Percentiles rank a stretch among this genome's conserved stretches.
Evolutionary conservation across 1,284 basidiomycete species (phyloP).

Genomic region (Fomitopsis pinicola): DNA sequence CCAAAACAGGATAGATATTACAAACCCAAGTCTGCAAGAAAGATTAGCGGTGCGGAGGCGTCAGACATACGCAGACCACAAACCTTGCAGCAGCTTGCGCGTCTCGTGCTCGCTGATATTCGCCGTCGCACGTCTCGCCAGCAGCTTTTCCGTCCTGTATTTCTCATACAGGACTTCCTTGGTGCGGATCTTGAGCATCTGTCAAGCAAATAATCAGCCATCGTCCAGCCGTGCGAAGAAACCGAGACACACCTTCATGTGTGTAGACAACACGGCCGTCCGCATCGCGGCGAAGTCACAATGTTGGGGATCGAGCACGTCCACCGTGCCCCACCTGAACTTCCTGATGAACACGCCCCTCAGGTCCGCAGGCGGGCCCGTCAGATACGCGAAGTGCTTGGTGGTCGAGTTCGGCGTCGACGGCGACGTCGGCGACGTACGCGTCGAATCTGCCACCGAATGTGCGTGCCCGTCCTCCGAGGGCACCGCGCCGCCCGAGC

Average conservation of each 20-base stretch:
- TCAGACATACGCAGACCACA: background rate
- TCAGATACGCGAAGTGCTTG: slow-evolving; percentile 40
- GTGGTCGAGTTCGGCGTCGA: slow-evolving; percentile 13
- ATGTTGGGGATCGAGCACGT: slow-evolving; percentile 77
- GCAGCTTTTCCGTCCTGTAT: slow-evolving; percentile 79
- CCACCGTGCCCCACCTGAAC: slow-evolving; percentile 79
- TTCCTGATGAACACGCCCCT: slow-evolving; percentile 69
- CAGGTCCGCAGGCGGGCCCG: slow-evolving; percentile 57
- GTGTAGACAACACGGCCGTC: slow-evolving; percentile 73
- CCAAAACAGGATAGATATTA: slow-evolving; percentile 27
- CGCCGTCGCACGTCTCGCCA: slow-evolving; percentile 73
- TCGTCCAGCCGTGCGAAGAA: slow-evolving; percentile 10
- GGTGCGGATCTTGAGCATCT: slow-evolving; percentile 76
- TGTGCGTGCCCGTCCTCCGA: slow-evolving; percentile 42
- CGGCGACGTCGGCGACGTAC: slow-evolving; percentile 23
- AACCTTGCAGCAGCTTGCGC: slow-evolving; percentile 67
- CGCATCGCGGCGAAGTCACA: slow-evolving; percentile 81
- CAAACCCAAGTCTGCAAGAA: slow-evolving; percentile 46
- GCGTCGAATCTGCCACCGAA: slow-evolving; percentile 21
- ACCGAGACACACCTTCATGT: slow-evolving; percentile 60
- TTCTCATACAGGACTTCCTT: slow-evolving; percentile 82
- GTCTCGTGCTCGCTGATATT: slow-evolving; percentile 71
- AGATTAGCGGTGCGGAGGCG: background rate
- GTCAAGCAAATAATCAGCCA: slow-evolving; percentile 3
- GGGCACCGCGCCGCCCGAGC: slow-evolving; percentile 19